These are phyloP conservation scores for Phytophthora rubi DNA, from an alignment of 352 stramenopile genomes.

Conservation along the genomic window DNA sequence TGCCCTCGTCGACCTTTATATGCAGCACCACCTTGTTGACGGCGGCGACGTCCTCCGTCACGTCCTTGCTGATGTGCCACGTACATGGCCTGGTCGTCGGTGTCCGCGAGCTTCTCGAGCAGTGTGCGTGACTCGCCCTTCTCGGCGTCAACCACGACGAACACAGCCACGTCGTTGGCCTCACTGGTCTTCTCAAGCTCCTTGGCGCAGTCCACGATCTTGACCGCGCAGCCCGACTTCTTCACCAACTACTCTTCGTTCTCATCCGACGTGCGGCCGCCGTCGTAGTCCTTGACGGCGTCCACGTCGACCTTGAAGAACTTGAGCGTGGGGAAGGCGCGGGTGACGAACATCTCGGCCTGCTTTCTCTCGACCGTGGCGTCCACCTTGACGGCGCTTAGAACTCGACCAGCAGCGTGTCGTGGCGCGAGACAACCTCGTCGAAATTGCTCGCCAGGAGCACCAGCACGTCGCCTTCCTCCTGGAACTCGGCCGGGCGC, in stretches of 20 bases:
- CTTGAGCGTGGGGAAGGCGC: slow-evolving; percentile 93
- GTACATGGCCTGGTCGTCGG: slow-evolving; percentile 79
- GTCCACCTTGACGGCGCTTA: slow-evolving; percentile 94
- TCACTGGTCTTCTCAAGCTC: slow-evolving; percentile 83
- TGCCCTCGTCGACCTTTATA: slow-evolving; percentile 90
- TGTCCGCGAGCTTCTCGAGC: slow-evolving; percentile 77
- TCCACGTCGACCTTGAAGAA: slow-evolving; percentile 91
- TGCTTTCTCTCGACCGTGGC: slow-evolving; percentile 84
- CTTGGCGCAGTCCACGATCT: slow-evolving; percentile 72
- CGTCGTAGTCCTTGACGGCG: slow-evolving; percentile 87
- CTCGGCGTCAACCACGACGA: slow-evolving; percentile 81
- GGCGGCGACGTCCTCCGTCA: slow-evolving; percentile 59
- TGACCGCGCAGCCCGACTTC: slow-evolving; percentile 90
- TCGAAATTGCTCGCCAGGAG: no score
- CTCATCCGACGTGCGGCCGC: slow-evolving; percentile 82
- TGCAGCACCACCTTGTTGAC: slow-evolving; percentile 77
- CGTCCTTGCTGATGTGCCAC: slow-evolving; percentile 72
- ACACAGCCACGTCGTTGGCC: slow-evolving; percentile 86
- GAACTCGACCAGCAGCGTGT: slow-evolving; percentile 46
- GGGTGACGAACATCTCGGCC: slow-evolving; percentile 76
- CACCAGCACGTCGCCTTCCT: no score
- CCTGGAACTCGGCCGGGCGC: no score
- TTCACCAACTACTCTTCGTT: slow-evolving; percentile 92
- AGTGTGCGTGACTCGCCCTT: slow-evolving; percentile 71
- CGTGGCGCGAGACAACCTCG: no score